These are phyloP conservation scores for Didymellaceae sp. DNA, from an alignment of 2,329 filamentous ascomycete genomes.

Conservation along the genomic window DNA sequence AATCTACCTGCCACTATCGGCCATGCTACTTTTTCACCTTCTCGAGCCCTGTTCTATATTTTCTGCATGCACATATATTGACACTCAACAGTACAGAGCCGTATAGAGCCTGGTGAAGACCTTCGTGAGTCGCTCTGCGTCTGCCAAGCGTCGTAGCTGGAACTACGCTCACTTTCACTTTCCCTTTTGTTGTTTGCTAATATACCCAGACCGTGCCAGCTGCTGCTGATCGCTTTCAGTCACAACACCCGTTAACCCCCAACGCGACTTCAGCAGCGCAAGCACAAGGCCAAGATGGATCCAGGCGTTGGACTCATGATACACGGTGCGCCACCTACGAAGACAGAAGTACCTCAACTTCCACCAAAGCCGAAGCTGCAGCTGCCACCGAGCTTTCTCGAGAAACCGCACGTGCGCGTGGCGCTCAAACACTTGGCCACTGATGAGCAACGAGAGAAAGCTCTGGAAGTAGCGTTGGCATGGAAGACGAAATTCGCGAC, in stretches of 20 bases:
- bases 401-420: constrained; percentile 22
- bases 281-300: constrained; percentile 3
- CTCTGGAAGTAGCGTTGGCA: constrained; percentile 14
- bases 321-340: neutral
- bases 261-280: neutral
- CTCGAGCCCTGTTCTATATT: too few relatives aligned
- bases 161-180: too few relatives aligned
- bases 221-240: too few relatives aligned
- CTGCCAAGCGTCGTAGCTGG: too few relatives aligned
- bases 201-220: too few relatives aligned
- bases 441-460: constrained; percentile 12
- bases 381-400: constrained; percentile 7
- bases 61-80: too few relatives aligned
- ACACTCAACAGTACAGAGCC: too few relatives aligned
- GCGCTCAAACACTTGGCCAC: constrained; percentile 21
- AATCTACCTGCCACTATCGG: neutral
- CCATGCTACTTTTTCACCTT: neutral
- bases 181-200: too few relatives aligned
- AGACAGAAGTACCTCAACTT: neutral
- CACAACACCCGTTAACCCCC: neutral
- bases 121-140: too few relatives aligned
- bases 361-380: neutral
- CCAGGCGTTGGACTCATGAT: constrained; percentile 6
- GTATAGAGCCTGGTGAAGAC: too few relatives aligned
- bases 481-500: constrained; percentile 24